phyloP scores from a whole-genome alignment of 176 grass and related monocot species.

The Miscanthus lutarioriparius region DNA sequence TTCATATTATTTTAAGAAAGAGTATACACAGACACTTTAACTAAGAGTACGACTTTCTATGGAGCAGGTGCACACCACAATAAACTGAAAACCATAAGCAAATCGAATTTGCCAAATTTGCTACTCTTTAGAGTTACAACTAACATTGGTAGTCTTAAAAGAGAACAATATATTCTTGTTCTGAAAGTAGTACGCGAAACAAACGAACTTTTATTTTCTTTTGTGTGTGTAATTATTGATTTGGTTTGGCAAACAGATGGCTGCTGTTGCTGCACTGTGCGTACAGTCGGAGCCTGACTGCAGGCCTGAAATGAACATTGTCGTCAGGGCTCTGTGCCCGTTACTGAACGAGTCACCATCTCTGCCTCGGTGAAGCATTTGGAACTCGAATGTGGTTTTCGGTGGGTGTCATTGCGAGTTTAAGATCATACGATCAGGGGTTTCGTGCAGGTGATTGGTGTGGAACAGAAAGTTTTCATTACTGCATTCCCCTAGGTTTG shows the following conservation, averaged over 20 bases:
- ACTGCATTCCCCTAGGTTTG: no score
- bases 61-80: no score
- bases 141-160: no score
- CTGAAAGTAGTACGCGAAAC: background rate
- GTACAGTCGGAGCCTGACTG: slow-evolving; percentile 24
- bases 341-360: slow-evolving; percentile 6
- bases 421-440: background rate
- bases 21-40: no score
- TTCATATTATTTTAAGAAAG: no score
- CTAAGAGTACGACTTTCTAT: no score
- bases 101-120: background rate
- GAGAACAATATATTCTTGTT: no score
- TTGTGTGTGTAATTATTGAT: background rate
- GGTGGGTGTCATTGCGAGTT: background rate
- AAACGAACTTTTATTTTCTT: background rate
- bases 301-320: slow-evolving; percentile 55
- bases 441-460: background rate
- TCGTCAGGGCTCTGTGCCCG: slow-evolving; percentile 43
- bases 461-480: background rate
- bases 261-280: slow-evolving; percentile 42
- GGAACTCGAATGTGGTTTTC: slow-evolving; percentile 5
- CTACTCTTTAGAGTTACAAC: background rate
- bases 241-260: slow-evolving; percentile 37
- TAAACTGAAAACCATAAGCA: no score
- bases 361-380: background rate